Evolutionary conservation across 2,329 filamentous ascomycete genomes (phyloP).

Genomic region (Colletotrichum sp.): DNA sequence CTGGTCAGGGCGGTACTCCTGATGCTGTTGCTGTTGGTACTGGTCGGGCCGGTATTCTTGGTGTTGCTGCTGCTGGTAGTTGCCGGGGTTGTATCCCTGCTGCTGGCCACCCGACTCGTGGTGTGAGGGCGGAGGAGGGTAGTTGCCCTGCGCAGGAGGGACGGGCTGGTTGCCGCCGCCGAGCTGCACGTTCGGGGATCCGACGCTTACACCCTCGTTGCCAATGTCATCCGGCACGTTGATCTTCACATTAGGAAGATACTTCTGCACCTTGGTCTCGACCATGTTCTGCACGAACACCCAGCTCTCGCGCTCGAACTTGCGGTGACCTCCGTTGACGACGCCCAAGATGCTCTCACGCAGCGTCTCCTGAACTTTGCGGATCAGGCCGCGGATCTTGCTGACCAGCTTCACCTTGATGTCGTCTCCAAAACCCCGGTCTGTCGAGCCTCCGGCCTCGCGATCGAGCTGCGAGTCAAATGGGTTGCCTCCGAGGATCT

Average conservation of each 20-base stretch:
- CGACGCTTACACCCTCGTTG: conserved; percentile 50
- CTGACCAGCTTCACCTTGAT: conserved; percentile 47
- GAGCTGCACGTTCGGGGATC: conserved; percentile 37
- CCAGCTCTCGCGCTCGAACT: conserved; percentile 51
- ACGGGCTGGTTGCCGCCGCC: conserved; percentile 35
- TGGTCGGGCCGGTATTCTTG: conserved; percentile 29
- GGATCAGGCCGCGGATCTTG: conserved; percentile 48
- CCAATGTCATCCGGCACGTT: conserved; percentile 51
- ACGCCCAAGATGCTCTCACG: conserved; percentile 48
- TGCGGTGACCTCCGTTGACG: conserved; percentile 52
- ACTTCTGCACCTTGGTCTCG: conserved; percentile 50
- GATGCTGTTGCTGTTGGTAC: conserved; percentile 23
- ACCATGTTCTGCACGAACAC: conserved; percentile 51
- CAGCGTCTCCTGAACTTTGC: conserved; percentile 50
- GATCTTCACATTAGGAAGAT: conserved; percentile 50
- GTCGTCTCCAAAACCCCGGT: conserved; percentile 47
- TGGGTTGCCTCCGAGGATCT: conserved; percentile 51
- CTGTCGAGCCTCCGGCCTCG: conserved; percentile 30
- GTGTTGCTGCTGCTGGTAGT: conserved; percentile 28
- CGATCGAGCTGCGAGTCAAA: conserved; percentile 49
- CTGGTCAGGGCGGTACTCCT: conserved; percentile 17
- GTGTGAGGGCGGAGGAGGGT: conserved; percentile 20
- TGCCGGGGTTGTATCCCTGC: conserved; percentile 29
- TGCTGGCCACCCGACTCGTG: conserved; percentile 25
- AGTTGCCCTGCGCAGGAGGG: conserved; percentile 26